Base-by-base conservation (phyloP, 2,329 filamentous ascomycete species). In the Apiospora pterosperma region DNA sequence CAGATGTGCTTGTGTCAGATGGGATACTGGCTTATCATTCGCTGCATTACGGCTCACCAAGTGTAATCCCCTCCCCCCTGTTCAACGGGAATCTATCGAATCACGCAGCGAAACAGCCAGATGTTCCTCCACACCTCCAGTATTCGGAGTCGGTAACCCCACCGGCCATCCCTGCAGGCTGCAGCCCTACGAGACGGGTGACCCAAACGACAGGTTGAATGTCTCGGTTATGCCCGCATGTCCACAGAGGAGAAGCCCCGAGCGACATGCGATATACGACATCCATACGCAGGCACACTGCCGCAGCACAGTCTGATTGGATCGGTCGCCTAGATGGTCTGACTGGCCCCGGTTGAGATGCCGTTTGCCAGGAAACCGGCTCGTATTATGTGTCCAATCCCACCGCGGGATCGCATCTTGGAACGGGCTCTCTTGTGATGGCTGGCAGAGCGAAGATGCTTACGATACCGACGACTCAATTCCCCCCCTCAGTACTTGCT, bases 1-100 rank as follows among this genome's bases (percentile, higher is more conserved):
- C 48, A 11, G 25, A 34, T 8, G 7, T 55, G 61, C 19, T 23
- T 62, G 34, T 14, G 41, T 48, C 39, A 21, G 23, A 10, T 38
- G 23, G 62, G 10, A 14, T 8, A 8, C 23, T 4, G n/a, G 16
- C 10, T 31, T 62, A 11, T 39, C 19, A 64, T 64, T 64, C 63
- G 63, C 42, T 59, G 41, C 41, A 62, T 23, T 64, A 64, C 63
- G 63, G 60, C 36, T 16, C 4, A 44, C 48, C n/a, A 38, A 36
- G 5, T n/a, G 36, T 23, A 39, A 36, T 60, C 34, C 31, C 34
- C 58, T 23, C 23, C 34, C 11, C n/a, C 58, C 34, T 39, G 21
- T 23, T n/a, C 25, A 3, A 41, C 25, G 10, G 23, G 14, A 0
- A n/a, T 44, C 41, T 11, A 28, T 62, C 60, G 60, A 62, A 62